Percentiles rank a stretch among this genome's conserved stretches.
Conservation (phyloP, 2,329 filamentous ascomycete species). For the Cladophialophora bantiana region DNA sequence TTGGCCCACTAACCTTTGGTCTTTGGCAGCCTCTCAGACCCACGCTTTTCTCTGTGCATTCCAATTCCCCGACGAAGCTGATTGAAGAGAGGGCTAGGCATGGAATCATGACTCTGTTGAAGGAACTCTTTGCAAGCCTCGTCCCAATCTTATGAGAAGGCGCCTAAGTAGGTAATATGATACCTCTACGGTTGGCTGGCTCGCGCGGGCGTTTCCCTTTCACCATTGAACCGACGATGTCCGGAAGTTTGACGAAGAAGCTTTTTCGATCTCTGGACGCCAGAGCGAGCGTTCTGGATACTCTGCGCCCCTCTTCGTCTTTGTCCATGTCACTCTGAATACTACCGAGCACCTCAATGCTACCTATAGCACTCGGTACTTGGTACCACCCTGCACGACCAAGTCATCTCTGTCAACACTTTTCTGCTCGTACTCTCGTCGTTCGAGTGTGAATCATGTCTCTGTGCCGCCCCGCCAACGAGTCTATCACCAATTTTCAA, state of each 20-base stretch:
- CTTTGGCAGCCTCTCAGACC: not conserved
- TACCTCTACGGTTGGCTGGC: not conserved
- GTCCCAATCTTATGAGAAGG: not conserved
- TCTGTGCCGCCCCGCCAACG: constrained; percentile 12
- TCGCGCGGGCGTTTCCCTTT: not conserved
- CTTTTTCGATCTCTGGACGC: not conserved
- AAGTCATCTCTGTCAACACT: not conserved
- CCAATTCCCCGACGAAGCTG: not conserved
- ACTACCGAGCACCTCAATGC: not conserved
- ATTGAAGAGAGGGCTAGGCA: not conserved
- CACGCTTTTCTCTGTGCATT: not conserved
- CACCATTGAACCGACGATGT: not conserved
- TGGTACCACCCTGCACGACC: not conserved
- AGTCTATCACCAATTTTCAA: constrained; percentile 24
- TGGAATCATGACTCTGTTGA: not conserved
- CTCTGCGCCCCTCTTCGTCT: not conserved
- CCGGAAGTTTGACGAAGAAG: not conserved
- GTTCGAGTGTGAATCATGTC: not conserved
- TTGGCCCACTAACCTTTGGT: not conserved
- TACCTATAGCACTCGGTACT: not conserved
- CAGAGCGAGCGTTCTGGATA: not conserved
- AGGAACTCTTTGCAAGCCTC: not conserved
- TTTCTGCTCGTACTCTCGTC: constrained; percentile 7
- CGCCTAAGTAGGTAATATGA: not conserved
- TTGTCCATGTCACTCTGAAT: constrained; percentile 3